Percentiles rank a stretch among this genome's conserved stretches.
Conservation (phyloP, 768 basidiomycete genomes). For the Macrocybe gigantea region DNA sequence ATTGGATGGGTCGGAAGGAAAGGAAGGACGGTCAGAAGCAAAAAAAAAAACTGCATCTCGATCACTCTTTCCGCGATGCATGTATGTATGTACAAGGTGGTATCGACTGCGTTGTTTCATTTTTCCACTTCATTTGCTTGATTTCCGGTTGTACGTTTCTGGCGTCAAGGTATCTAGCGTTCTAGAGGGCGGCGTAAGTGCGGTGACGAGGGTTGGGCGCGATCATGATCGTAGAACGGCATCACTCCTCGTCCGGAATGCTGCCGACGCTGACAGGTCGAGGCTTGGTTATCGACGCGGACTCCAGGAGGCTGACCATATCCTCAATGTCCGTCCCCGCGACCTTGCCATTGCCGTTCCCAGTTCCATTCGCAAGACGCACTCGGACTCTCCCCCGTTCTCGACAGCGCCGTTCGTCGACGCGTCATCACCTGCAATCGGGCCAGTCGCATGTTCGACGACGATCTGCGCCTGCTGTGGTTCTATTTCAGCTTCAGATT, state of each 20-base stretch:
- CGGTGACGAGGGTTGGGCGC: no score
- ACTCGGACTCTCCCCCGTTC: conserved; percentile 10
- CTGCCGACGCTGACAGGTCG: conserved; percentile 36
- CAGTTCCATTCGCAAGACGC: conserved; percentile 9
- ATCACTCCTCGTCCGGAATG: conserved; percentile 42
- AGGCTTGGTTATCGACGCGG: conserved; percentile 28
- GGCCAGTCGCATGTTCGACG: background rate
- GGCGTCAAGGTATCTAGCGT: no score
- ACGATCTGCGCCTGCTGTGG: background rate
- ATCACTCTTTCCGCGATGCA: background rate
- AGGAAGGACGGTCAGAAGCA: background rate
- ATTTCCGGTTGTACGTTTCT: no score
- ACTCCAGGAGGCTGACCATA: conserved; percentile 63
- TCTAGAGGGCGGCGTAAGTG: no score
- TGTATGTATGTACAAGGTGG: background rate
- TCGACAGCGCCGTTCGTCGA: background rate
- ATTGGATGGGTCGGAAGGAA: background rate
- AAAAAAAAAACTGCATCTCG: background rate
- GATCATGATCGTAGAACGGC: no score
- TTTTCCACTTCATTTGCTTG: no score
- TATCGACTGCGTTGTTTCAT: background rate
- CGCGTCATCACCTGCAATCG: background rate
- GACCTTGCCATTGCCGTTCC: conserved; percentile 3
- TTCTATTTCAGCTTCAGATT: background rate
- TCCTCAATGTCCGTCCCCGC: conserved; percentile 48